A percentile compares a stretch with the other conserved stretches of the same genome.
These are phyloP conservation scores for Canna indica DNA, from an alignment of 176 grass and related monocot species.

Conservation along the genomic window DNA sequence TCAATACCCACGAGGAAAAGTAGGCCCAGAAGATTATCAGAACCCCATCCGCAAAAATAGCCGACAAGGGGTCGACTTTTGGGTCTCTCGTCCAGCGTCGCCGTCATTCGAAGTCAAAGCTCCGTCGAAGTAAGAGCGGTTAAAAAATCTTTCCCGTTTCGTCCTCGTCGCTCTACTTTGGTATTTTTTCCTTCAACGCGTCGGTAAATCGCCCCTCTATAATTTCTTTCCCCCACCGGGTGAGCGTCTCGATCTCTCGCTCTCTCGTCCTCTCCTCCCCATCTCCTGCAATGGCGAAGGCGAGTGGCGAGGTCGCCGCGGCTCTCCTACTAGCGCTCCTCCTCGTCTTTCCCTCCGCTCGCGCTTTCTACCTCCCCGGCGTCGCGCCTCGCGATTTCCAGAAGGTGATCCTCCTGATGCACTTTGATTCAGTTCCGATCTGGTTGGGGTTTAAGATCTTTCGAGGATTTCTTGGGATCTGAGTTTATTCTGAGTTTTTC, in stretches of 20 bases:
- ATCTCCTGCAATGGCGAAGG: slow-evolving; percentile 7
- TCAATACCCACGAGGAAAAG: background rate
- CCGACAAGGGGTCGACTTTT: background rate
- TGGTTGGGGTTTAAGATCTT: slow-evolving; percentile 3
- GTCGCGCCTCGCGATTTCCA: slow-evolving; percentile 66
- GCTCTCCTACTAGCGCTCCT: slow-evolving; percentile 4
- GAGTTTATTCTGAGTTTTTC: background rate
- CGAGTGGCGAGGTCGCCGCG: background rate
- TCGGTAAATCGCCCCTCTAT: background rate
- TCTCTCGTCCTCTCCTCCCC: background rate
- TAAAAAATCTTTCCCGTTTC: background rate
- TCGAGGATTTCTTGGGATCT: background rate
- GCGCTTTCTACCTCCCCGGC: slow-evolving; percentile 75
- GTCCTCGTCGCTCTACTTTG: background rate
- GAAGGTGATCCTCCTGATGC: slow-evolving; percentile 27
- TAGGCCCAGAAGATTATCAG: background rate
- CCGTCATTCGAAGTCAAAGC: background rate
- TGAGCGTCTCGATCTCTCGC: background rate
- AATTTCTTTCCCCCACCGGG: background rate
- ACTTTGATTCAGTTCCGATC: slow-evolving; percentile 14
- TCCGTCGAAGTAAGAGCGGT: background rate
- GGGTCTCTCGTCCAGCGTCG: background rate
- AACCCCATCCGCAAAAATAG: background rate
- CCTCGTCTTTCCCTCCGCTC: slow-evolving; percentile 9
- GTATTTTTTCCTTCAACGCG: background rate